Evolutionary conservation across 1,284 basidiomycete species (phyloP), one percentile per base, ranked within the genome.

Genomic region (Sphagnurus paluster): DNA sequence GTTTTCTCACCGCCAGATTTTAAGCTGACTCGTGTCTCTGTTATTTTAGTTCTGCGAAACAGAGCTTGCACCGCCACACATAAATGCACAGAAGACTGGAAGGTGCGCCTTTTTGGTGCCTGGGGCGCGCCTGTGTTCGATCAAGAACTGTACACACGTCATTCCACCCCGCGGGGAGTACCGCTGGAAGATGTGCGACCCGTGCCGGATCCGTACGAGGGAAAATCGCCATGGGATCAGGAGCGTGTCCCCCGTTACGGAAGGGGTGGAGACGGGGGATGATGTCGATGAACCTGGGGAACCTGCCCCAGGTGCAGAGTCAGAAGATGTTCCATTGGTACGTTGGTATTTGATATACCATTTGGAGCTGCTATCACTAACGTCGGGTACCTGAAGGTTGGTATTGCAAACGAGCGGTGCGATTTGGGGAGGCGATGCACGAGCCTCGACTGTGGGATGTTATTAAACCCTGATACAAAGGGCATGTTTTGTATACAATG

Each of bases 81-180:
- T n/a, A n/a, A n/a, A n/a, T n/a, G n/a, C n/a, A n/a, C n/a, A n/a
- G n/a, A n/a, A n/a, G n/a, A n/a, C n/a, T n/a, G n/a, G n/a, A n/a
- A n/a, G n/a, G n/a, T n/a, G n/a, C n/a, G n/a, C 24, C n/a, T 30
- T 23, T 14, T 37, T 49, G 0, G 49, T 52, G 14, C 46, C 57
- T n/a, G 54, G 52, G 17, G 56, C 54, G 13, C 48, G 56, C 21
- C 20, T 59, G 8, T 60, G 59, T 41, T 48, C 49, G 2, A 42
- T 53, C 9, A 44, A 37, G 16, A 32, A 46, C 13, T 60, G 58
- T 35, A 48, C 35, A 3, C 54, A 54, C 19, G 46, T 57, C 21
- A 43, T 60, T 14, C 55, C 56, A 5, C 25, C 48, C 3, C 32
- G 16, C 2, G 46, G 25, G 19, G 55, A 58, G 45, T 60, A 58